A percentile compares a stretch with the other conserved stretches of the same genome.
These are phyloP conservation scores for Chaetomium olivaceum DNA, from an alignment of 2,329 filamentous ascomycete genomes.

Conservation along the genomic window DNA sequence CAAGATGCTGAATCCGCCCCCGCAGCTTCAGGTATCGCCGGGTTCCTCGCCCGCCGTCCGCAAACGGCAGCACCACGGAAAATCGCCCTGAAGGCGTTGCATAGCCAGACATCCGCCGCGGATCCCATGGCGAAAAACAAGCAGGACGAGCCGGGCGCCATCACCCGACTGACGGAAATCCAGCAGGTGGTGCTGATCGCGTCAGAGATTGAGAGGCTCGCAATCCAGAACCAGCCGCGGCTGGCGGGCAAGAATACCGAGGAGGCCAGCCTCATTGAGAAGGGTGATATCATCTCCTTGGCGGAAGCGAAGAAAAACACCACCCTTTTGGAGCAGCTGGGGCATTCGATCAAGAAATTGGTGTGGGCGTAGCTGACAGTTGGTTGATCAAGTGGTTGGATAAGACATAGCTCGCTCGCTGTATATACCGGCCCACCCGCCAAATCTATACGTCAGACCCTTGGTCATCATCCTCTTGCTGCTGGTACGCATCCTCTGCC, in stretches of 20 bases:
- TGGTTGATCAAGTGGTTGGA: neutral
- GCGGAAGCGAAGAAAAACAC: conserved; percentile 85
- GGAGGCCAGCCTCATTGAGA: conserved; percentile 52
- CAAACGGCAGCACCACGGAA: conserved; percentile 39
- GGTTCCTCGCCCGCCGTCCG: conserved; percentile 45
- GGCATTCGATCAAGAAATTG: conserved; percentile 88
- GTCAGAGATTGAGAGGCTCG: conserved; percentile 72
- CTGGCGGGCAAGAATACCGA: conserved; percentile 43
- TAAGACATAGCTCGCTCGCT: neutral
- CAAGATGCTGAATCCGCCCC: conserved; percentile 16
- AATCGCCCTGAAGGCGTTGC: conserved; percentile 59
- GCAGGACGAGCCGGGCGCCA: conserved; percentile 42
- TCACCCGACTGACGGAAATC: conserved; percentile 49
- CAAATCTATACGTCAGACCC: neutral
- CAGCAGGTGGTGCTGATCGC: conserved; percentile 66
- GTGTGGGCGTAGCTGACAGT: conserved; percentile 65
- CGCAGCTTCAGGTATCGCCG: conserved; percentile 41
- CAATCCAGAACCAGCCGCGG: conserved; percentile 50
- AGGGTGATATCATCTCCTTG: conserved; percentile 75
- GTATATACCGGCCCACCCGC: neutral
- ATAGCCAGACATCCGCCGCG: conserved; percentile 54
- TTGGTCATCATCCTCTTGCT: conserved; percentile 17
- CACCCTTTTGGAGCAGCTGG: conserved; percentile 80
- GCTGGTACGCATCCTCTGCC: conserved; percentile 28
- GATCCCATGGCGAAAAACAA: conserved; percentile 43